Percentiles rank a stretch among this genome's conserved stretches.
phyloP scores from a whole-genome alignment of 106 monocot genomes.

The Alisma plantagoaquatica region DNA sequence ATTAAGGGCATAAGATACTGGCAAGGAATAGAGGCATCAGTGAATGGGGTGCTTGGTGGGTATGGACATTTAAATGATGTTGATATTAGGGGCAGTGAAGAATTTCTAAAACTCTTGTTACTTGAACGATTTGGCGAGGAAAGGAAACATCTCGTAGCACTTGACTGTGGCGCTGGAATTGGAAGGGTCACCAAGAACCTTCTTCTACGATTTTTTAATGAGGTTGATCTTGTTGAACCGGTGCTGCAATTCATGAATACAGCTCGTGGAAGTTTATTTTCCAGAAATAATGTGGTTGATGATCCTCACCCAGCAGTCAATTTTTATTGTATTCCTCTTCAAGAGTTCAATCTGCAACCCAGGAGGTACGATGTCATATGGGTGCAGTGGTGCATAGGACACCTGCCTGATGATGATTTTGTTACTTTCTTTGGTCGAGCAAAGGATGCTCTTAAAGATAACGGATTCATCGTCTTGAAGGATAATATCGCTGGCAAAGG shows the following conservation, averaged over 20 bases:
- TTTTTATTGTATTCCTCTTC: conserved; percentile 83
- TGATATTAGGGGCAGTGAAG: conserved; percentile 82
- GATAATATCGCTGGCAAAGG: conserved; percentile 59
- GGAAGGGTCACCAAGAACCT: background rate
- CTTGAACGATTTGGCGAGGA: conserved; percentile 43
- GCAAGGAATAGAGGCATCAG: conserved; percentile 89
- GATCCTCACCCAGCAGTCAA: conserved; percentile 59
- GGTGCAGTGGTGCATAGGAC: conserved; percentile 98
- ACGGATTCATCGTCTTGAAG: background rate
- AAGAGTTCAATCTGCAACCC: conserved; percentile 84
- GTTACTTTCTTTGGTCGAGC: conserved; percentile 86
- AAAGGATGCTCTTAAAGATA: conserved; percentile 27
- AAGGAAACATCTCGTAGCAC: conserved; percentile 59
- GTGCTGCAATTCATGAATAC: conserved; percentile 87
- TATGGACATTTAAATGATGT: conserved; percentile 74
- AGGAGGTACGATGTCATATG: conserved; percentile 98
- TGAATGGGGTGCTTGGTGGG: conserved; percentile 91
- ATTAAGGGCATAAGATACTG: conserved; percentile 85
- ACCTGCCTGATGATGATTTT: conserved; percentile 93
- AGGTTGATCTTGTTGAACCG: conserved; percentile 89
- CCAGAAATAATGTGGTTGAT: conserved; percentile 16
- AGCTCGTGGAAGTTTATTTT: conserved; percentile 62
- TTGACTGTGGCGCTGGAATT: conserved; percentile 18
- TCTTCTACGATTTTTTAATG: background rate
- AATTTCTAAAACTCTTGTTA: conserved; percentile 55